These are phyloP conservation scores for Cylindrotheca fusiformis DNA, from an alignment of 108 stramenopile genomes.

Conservation along the genomic window DNA sequence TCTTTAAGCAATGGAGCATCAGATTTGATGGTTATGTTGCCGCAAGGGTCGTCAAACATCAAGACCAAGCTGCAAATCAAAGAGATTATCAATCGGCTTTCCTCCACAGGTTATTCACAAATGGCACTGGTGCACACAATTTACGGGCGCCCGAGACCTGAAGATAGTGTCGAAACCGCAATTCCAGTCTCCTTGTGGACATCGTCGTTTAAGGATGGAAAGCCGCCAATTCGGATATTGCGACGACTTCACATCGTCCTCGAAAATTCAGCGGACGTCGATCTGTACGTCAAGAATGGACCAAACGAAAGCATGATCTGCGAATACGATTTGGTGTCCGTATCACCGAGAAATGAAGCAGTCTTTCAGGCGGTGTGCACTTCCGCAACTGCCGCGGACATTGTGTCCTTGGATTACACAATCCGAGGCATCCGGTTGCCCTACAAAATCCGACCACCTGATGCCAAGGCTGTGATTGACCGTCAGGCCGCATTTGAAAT, in stretches of 20 bases:
- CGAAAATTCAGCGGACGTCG: conserved; percentile 69
- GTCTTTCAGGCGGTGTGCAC: conserved; percentile 62
- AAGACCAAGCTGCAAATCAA: conserved; percentile 18
- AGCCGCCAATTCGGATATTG: conserved; percentile 20
- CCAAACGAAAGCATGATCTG: conserved; percentile 27
- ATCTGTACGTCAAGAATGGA: conserved; percentile 18
- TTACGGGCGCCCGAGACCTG: conserved; percentile 50
- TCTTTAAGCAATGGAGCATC: conserved; percentile 7
- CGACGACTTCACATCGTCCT: conserved; percentile 64
- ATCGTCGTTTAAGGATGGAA: conserved; percentile 4
- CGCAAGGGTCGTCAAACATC: conserved; percentile 5
- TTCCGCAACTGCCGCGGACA: conserved; percentile 39
- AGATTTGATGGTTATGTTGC: conserved; percentile 36
- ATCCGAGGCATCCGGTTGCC: conserved; percentile 56
- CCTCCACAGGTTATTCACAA: conserved; percentile 39
- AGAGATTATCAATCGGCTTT: conserved; percentile 29
- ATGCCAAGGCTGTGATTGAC: conserved; percentile 40
- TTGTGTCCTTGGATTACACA: conserved; percentile 69
- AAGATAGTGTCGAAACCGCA: conserved; percentile 43
- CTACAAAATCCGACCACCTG: conserved; percentile 50
- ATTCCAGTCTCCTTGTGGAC: conserved; percentile 33
- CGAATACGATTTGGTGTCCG: conserved; percentile 68
- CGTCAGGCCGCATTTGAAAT: conserved; percentile 65
- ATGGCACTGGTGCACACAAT: conserved; percentile 64
- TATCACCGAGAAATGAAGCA: conserved; percentile 64